Evolutionary conservation across 306 rosid genomes (phyloP), one percentile per base, ranked within the genome.

Genomic region (Castanea mollissima): DNA sequence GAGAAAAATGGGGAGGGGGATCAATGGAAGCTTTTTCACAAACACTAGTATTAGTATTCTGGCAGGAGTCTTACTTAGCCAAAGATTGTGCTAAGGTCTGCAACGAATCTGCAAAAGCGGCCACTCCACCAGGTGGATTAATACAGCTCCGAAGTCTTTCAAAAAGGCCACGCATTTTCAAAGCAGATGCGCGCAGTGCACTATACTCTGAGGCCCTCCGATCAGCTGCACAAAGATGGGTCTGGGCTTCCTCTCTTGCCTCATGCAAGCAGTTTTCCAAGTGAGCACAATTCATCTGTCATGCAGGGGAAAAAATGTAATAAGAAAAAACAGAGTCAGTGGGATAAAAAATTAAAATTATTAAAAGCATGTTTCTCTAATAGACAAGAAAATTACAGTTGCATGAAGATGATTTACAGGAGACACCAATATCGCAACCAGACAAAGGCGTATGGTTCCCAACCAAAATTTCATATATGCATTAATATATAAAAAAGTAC

Each of bases 161-260:
- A 49, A 93, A 89, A 80, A 90, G 91, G 80, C 96, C 90, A 25
- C 90, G 98, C 89, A 74, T 93, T 85, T 86, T 96, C 73, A 96
- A 85, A 81, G 87, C 91, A 65, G 98, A 91, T 71, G 93, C 90
- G 21, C 98, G 99, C 71, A 93, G 84, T 51, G 83, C 87, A 83
- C 81, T 83, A 74, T 96, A 96, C 84, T 96, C 98, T 10, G 96
- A 87, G 78, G 98, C 98, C 87, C 96, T 90, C 76, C 98, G 91
- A 54, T 92, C 96, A 78, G 99, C 96, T 31, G 98, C 94, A 85
- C 98, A 93, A 78, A 89, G 97, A 88, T 96, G 97, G 34, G 98
- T 93, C 80, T 96, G 99, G 79, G 98, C 99, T 88, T 96, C 99
- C 89, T 96, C 98, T 85, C 99, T 93, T 68, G 99, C 99, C 80